Base-by-base conservation (phyloP, 2,329 filamentous ascomycete species). In the Chrysosporium keratinophilum region DNA sequence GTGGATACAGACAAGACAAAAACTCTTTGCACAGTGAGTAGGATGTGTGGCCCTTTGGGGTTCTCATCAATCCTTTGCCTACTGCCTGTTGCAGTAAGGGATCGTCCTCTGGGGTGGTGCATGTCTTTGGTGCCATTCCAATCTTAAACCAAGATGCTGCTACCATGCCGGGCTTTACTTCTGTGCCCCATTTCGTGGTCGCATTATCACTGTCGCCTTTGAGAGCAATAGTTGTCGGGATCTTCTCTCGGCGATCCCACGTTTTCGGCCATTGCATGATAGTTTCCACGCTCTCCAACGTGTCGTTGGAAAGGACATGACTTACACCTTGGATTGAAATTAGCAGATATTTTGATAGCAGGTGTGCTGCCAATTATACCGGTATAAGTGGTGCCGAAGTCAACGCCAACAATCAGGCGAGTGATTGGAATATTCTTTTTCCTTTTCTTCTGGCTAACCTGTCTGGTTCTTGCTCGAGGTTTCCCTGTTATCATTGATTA, bases 151-250 rank as follows among this genome's bases (percentile, higher is more conserved):
- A 62, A 1, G 53, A 40, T 11, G 56, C 59, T 11, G 47, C 31
- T 3, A 31, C 34, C 50, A 53, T 48, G 3, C 19, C 45, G 1
- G 50, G 11, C 10, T 42, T 33, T 14, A 59, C 51, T 23, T 56
- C 48, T 23, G 55, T 54, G 1, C 60, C 60, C 57, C 57, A 62
- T 7, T 9, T 4, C 15, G 43, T 31, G 23, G 53, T 43, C 11
- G 76, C 69, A 58, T 79, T 74, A 17, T 28, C 33, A n/a, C 55
- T 52, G 15, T 60, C 56, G 1, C 9, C 34, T 15, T 17, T 23
- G 42, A 56, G 51, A 1, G 56, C 58, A 37, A 61, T 57, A 5
- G 28, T 51, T 7, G 56, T 51, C 3, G 57, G 56, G 3, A 57
- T 48, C 20, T 62, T 62, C 17, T 54, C 42, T 0, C 41, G 23